These are phyloP conservation scores for Ascobolus immersus DNA, from an alignment of 495 filamentous ascomycete genomes.

Conservation along the genomic window DNA sequence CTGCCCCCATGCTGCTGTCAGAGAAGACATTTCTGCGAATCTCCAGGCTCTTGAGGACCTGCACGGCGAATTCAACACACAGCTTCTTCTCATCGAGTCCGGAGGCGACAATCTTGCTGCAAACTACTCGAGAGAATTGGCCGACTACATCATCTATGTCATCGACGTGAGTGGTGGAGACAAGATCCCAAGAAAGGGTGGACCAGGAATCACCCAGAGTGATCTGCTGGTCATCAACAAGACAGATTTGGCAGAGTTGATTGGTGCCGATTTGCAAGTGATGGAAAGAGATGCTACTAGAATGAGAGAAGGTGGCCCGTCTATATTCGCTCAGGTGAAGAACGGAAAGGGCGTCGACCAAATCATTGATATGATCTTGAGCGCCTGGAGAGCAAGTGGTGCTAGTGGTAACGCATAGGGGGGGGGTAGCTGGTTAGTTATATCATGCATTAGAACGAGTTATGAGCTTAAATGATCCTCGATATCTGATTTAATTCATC, in stretches of 20 bases:
- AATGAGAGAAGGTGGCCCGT: constrained; percentile 89
- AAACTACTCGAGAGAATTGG: constrained; percentile 80
- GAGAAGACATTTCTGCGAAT: constrained; percentile 88
- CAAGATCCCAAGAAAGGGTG: constrained; percentile 88
- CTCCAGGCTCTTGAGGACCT: constrained; percentile 74
- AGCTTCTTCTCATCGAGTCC: constrained; percentile 68
- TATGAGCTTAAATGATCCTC: no score
- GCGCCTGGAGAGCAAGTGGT: constrained; percentile 75
- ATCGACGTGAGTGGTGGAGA: constrained; percentile 95
- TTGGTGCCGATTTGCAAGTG: constrained; percentile 72
- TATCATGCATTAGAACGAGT: no score
- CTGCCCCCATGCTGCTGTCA: constrained; percentile 90
- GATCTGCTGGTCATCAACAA: constrained; percentile 90
- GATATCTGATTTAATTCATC: no score
- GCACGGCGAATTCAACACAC: constrained; percentile 43
- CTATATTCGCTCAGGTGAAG: constrained; percentile 95
- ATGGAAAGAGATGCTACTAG: constrained; percentile 89
- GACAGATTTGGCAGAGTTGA: constrained; percentile 72
- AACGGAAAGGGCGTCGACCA: constrained; percentile 56
- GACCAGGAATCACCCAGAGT: constrained; percentile 84
- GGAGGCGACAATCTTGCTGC: constrained; percentile 93
- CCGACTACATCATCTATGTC: constrained; percentile 94
- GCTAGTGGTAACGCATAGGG: constrained; percentile 22
- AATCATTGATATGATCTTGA: constrained; percentile 69
- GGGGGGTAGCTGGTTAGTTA: neutral